Conservation (phyloP, 768 basidiomycete species). For the Tylopilus sp. region DNA sequence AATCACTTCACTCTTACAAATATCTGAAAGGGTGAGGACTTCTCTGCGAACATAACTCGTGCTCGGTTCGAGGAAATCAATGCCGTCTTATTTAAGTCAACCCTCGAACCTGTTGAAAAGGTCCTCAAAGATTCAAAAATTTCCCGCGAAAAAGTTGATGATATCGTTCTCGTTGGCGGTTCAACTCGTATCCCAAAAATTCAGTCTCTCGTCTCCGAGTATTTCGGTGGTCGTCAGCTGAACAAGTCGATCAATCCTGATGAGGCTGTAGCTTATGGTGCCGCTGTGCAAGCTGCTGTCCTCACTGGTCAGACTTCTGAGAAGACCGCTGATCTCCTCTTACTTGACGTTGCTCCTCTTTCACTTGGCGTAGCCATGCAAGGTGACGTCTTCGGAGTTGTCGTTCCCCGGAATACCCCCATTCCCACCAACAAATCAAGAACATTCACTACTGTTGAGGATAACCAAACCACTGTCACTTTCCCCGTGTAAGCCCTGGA, state of each 20-base stretch:
- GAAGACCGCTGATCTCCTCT: constrained; percentile 96
- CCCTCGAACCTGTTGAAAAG: constrained; percentile 97
- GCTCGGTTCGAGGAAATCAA: constrained; percentile 99
- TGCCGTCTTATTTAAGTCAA: constrained; percentile 91
- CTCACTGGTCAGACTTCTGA: constrained; percentile 98
- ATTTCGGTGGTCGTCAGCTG: constrained; percentile 94
- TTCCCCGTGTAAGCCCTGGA: constrained; percentile 82
- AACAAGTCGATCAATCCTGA: constrained; percentile 99
- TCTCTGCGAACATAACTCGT: constrained; percentile 97
- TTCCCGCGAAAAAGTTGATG: constrained; percentile 93
- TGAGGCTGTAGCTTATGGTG: constrained; percentile 99
- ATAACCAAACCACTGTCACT: constrained; percentile 99
- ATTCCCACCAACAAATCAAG: constrained; percentile 99
- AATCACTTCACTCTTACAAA: constrained; percentile 7
- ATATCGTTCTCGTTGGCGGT: constrained; percentile 99
- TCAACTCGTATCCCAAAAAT: constrained; percentile 99
- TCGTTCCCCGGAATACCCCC: constrained; percentile 98
- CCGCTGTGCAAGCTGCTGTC: constrained; percentile 98
- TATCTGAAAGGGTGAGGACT: constrained; percentile 81
- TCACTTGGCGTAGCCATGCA: constrained; percentile 99
- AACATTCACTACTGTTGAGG: constrained; percentile 99
- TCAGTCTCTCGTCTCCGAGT: constrained; percentile 96
- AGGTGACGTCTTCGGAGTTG: constrained; percentile 99
- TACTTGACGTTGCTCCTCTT: constrained; percentile 97
- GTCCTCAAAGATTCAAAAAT: constrained; percentile 99